Percentiles rank a stretch among this genome's conserved stretches.
These are phyloP conservation scores for Talaromyces sp. DNA, from an alignment of 2,329 filamentous ascomycete genomes.

Conservation along the genomic window DNA sequence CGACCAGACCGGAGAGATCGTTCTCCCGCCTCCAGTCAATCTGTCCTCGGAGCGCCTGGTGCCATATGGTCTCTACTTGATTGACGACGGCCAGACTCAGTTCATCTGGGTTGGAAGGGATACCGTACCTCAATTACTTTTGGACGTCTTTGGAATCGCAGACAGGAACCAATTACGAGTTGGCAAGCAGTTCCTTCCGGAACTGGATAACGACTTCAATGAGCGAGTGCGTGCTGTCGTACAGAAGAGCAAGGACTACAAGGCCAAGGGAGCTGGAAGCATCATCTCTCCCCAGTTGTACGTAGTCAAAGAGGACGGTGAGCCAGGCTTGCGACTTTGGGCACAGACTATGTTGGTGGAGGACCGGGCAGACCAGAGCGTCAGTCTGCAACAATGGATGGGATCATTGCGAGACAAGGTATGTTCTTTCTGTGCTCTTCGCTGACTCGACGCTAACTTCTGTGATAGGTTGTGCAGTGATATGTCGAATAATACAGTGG, in stretches of 20 bases:
- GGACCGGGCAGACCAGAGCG: conserved; percentile 88
- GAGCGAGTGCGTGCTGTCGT: conserved; percentile 87
- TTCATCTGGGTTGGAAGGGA: conserved; percentile 96
- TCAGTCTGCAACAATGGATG: conserved; percentile 92
- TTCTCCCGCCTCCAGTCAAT: conserved; percentile 79
- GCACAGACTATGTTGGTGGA: conserved; percentile 94
- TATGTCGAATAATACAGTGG: conserved; percentile 20
- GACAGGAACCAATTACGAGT: conserved; percentile 83
- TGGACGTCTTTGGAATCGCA: conserved; percentile 84
- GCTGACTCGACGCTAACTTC: background rate
- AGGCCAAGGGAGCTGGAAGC: conserved; percentile 81
- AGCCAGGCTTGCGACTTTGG: conserved; percentile 93
- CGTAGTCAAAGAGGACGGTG: conserved; percentile 89
- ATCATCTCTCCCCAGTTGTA: conserved; percentile 92
- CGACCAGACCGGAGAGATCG: conserved; percentile 79
- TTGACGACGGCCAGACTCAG: conserved; percentile 95
- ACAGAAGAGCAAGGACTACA: conserved; percentile 87
- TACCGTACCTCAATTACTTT: conserved; percentile 80
- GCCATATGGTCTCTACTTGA: conserved; percentile 87
- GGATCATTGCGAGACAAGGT: conserved; percentile 89
- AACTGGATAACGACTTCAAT: conserved; percentile 94
- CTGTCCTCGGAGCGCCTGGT: conserved; percentile 84
- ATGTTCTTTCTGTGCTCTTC: conserved; percentile 11
- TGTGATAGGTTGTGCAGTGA: conserved; percentile 33
- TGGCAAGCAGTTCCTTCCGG: conserved; percentile 81